A percentile compares a stretch with the other conserved stretches of the same genome.
Evolutionary conservation across 2,329 filamentous ascomycete species (phyloP).

Genomic region (Immersiporthe knoxdaviesiana): DNA sequence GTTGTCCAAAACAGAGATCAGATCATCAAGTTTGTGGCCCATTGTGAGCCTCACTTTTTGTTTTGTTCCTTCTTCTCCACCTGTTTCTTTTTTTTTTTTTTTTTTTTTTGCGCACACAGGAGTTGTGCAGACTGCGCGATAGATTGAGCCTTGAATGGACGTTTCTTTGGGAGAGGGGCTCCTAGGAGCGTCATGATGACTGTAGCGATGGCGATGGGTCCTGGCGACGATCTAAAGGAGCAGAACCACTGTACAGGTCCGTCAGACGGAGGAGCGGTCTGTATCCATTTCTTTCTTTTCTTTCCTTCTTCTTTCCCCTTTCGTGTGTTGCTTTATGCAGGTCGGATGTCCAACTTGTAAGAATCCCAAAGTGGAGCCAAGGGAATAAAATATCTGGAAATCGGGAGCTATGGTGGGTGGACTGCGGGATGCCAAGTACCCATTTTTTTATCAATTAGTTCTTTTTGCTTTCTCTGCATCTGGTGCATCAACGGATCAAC

Average conservation of each 20-base stretch:
- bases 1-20: not conserved
- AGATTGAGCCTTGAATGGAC: not conserved
- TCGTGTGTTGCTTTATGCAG: not conserved
- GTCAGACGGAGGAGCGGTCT: constrained; percentile 6
- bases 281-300: too few species aligned
- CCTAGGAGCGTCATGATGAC: not conserved
- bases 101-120: not conserved
- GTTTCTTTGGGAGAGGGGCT: not conserved
- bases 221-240: not conserved
- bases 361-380: constrained; percentile 8
- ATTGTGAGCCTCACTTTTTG: not conserved
- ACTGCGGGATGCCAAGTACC: not conserved
- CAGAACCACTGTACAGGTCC: not conserved
- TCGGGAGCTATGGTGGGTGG: not conserved
- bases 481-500: not conserved
- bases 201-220: not conserved
- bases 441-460: not conserved
- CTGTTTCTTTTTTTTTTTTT: too few species aligned
- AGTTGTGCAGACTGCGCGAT: not conserved
- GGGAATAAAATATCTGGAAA: not conserved
- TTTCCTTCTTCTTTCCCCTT: not conserved
- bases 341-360: not conserved
- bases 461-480: not conserved
- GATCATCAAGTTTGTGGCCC: not conserved
- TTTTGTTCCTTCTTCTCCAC: not conserved